Conservation (phyloP, 202 grass and related monocot genomes). For the Musa balbisiana region DNA sequence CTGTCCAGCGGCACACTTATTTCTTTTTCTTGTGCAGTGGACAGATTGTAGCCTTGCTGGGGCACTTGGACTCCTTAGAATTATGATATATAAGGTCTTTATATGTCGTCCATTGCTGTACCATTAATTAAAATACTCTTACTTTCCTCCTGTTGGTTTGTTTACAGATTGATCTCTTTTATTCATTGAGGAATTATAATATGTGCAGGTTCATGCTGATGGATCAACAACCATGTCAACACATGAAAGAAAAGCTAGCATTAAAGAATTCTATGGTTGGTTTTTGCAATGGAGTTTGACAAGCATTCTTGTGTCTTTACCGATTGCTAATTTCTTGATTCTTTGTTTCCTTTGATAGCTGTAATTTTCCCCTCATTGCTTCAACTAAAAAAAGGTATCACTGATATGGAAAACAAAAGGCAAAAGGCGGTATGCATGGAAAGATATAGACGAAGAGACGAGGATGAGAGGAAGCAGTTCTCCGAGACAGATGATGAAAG, state of each 20-base stretch:
- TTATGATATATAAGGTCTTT: slow-evolving; percentile 88
- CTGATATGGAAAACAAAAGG: slow-evolving; percentile 60
- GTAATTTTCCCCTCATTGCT: slow-evolving; percentile 89
- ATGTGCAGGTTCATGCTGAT: slow-evolving; percentile 71
- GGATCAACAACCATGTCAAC: slow-evolving; percentile 93
- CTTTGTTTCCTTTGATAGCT: slow-evolving; percentile 33
- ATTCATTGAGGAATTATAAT: not conserved
- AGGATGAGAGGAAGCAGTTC: slow-evolving; percentile 48
- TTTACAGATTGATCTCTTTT: slow-evolving; percentile 1
- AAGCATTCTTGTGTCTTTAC: not conserved
- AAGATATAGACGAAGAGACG: slow-evolving; percentile 65
- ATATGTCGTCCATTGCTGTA: not conserved
- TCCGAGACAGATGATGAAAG: slow-evolving; percentile 77
- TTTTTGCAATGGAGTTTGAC: slow-evolving; percentile 14
- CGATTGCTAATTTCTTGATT: not conserved
- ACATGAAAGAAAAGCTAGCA: slow-evolving; percentile 93
- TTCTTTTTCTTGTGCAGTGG: slow-evolving; percentile 89
- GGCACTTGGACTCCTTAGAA: slow-evolving; percentile 69
- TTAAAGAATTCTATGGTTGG: slow-evolving; percentile 79
- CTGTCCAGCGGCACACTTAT: slow-evolving; percentile 73
- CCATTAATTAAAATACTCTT: not conserved
- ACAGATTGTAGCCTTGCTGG: slow-evolving; percentile 83
- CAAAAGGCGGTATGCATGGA: slow-evolving; percentile 71
- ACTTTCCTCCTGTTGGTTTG: not conserved
- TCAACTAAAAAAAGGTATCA: slow-evolving; percentile 80